phyloP scores from a whole-genome alignment of 2,329 filamentous ascomycete species.

The Cladosporium sp. region DNA sequence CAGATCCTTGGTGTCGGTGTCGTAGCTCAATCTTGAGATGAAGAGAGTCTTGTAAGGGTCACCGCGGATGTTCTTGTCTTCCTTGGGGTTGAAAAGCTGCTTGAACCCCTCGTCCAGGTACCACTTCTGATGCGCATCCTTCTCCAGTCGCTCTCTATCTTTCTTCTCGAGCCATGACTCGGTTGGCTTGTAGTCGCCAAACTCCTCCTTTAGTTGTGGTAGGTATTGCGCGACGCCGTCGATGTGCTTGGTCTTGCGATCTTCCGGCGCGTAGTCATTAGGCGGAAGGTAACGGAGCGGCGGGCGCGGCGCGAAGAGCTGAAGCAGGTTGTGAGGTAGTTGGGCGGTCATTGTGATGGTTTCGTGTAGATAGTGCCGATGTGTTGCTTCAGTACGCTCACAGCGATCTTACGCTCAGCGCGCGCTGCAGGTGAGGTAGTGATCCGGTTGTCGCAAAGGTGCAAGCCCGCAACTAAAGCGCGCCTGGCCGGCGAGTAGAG shows the following conservation, averaged over 20 bases:
- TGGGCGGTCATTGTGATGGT: slow-evolving; percentile 79
- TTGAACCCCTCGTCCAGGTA: slow-evolving; percentile 64
- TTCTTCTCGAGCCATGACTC: slow-evolving; percentile 91
- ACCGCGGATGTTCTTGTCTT: slow-evolving; percentile 86
- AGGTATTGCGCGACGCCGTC: slow-evolving; percentile 74
- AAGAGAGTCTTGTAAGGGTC: slow-evolving; percentile 96
- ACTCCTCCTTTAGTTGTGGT: slow-evolving; percentile 72
- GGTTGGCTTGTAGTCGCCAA: slow-evolving; percentile 77
- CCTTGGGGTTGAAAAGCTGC: slow-evolving; percentile 71
- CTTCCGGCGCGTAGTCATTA: slow-evolving; percentile 77
- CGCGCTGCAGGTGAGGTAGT: neutral
- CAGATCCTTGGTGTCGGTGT: slow-evolving; percentile 83
- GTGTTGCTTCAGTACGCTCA: neutral
- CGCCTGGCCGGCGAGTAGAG: neutral
- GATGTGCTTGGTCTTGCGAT: slow-evolving; percentile 73
- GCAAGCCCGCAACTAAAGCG: neutral
- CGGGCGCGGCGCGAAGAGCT: slow-evolving; percentile 92
- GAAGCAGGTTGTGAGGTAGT: slow-evolving; percentile 86
- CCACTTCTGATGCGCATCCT: slow-evolving; percentile 66
- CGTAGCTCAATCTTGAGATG: slow-evolving; percentile 85
- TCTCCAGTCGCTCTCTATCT: slow-evolving; percentile 81
- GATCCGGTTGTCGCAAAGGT: neutral
- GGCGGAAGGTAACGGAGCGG: slow-evolving; percentile 86
- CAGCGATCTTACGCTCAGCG: neutral
- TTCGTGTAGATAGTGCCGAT: neutral